Base-by-base conservation (phyloP, 2,329 filamentous ascomycete genomes). In the Apiospora marii region DNA sequence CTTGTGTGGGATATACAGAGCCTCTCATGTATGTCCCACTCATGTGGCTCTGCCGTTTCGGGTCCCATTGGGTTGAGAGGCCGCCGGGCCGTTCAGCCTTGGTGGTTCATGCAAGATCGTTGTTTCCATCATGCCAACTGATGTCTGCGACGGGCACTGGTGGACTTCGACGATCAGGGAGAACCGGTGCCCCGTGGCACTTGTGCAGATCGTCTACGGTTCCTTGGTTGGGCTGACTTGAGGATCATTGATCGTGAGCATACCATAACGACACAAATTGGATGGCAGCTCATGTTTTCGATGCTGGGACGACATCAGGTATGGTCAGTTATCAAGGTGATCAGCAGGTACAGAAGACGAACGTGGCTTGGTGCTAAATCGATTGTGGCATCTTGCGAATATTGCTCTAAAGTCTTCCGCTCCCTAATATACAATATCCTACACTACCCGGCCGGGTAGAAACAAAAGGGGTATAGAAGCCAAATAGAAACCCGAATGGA, bases 401-500 rank as follows among this genome's bases (percentile, higher is more conserved):
- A 6, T 14, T 4, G n/a, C 37, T 37, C 30, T 22, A 14, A 12
- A 5, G 58, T 13, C 22, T 41, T 41, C 8, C 19, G 24, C 22
- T 41, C 30, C 34, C 19, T n/a, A n/a, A 6, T 64, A n/a, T 41
- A 41, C 46, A 49, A 22, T 41, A 64, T 64, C 58, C 13, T 64
- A 64, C 58, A 64, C 58, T 64, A 41, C 19, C 22, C 58, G 4
- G 3, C 16, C 34, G 5, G 10, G 58, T 41, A 64, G 19, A 64
- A 64, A 41, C 19, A 24, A 41, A 58, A 10, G 58, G 58, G 58
- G 58, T 64, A 64, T 64, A 64, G 34, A 64, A 13, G 8, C 58
- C 12, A n/a, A 14, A 27, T 12, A 4, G 8, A 37, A 37, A 22
- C 30, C 10, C 10, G 4, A 64, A 64, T 41, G 10, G 16, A 64